Conservation (phyloP, 768 basidiomycete species). For the Pleurotus giganteus region DNA sequence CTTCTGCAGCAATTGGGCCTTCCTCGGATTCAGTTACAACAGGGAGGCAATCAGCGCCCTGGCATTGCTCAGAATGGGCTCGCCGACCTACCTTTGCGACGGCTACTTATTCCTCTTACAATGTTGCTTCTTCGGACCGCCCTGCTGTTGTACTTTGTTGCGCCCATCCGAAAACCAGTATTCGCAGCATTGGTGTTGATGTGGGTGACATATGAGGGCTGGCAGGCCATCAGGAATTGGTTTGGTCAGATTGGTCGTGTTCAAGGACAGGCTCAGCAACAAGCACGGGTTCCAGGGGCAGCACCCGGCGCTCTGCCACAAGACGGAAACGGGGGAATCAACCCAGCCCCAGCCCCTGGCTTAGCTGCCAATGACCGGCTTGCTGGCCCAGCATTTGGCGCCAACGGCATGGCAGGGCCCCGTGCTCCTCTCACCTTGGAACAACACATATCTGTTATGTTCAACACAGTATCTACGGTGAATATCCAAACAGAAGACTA, state of each 20-base stretch:
- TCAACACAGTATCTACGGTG: conserved; percentile 55
- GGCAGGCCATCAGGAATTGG: conserved; percentile 60
- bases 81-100: conserved; percentile 62
- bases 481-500: conserved; percentile 58
- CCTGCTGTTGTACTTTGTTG: conserved; percentile 74
- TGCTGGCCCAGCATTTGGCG: conserved; percentile 7
- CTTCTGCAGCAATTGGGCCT: conserved; percentile 67
- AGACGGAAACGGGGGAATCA: background rate
- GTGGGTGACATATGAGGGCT: conserved; percentile 77
- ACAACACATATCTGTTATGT: conserved; percentile 28
- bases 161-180: conserved; percentile 69
- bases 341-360: conserved; percentile 1
- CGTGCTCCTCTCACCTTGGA: conserved; percentile 11
- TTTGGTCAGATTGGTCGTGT: conserved; percentile 21
- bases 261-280: conserved; percentile 14
- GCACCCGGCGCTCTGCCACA: conserved; percentile 3
- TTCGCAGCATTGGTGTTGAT: conserved; percentile 62
- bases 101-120: conserved; percentile 62
- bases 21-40: conserved; percentile 36
- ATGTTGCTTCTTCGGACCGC: conserved; percentile 68
- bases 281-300: conserved; percentile 11
- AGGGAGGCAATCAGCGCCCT: conserved; percentile 18
- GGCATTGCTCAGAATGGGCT: conserved; percentile 26
- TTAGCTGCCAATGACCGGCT: background rate
- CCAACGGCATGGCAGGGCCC: conserved; percentile 13